Percentiles rank a stretch among this genome's conserved stretches.
These are phyloP conservation scores for Leptographium lundbergii DNA, from an alignment of 2,329 filamentous ascomycete species.

Conservation along the genomic window DNA sequence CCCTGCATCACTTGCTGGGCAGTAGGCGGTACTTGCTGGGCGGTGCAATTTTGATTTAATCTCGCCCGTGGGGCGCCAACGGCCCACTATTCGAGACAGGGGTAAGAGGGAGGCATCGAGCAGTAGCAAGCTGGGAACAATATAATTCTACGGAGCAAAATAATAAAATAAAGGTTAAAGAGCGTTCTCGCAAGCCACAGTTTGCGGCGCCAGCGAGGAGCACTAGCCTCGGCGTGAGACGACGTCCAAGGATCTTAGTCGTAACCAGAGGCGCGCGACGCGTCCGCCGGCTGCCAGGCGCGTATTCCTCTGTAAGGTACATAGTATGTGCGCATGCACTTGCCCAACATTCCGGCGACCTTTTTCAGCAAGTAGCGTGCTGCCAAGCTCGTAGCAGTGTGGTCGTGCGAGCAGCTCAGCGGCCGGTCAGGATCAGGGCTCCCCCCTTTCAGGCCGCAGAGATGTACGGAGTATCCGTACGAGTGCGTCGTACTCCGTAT, in stretches of 20 bases:
- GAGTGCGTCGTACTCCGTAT: not conserved
- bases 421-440: not conserved
- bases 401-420: too few relatives aligned
- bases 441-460: not conserved
- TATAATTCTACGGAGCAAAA: not conserved
- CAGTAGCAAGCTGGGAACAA: not conserved
- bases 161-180: not conserved
- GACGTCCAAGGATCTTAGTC: not conserved
- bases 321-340: too few relatives aligned
- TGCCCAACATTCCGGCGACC: too few relatives aligned
- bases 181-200: not conserved
- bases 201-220: not conserved
- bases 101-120: not conserved
- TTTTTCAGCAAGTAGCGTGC: too few relatives aligned
- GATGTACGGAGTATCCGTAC: too few relatives aligned
- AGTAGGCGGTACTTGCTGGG: conserved; percentile 1
- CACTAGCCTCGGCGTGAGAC: not conserved
- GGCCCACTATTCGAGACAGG: conserved; percentile 8
- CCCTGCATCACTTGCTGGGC: conserved; percentile 5
- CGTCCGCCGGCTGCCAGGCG: not conserved
- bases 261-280: not conserved
- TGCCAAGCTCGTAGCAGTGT: too few relatives aligned
- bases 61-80: conserved; percentile 9
- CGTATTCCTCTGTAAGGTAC: too few relatives aligned
- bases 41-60: conserved; percentile 13